These are phyloP conservation scores for Gossypium herbaceum DNA, from an alignment of 345 rosid genomes.

Conservation along the genomic window DNA sequence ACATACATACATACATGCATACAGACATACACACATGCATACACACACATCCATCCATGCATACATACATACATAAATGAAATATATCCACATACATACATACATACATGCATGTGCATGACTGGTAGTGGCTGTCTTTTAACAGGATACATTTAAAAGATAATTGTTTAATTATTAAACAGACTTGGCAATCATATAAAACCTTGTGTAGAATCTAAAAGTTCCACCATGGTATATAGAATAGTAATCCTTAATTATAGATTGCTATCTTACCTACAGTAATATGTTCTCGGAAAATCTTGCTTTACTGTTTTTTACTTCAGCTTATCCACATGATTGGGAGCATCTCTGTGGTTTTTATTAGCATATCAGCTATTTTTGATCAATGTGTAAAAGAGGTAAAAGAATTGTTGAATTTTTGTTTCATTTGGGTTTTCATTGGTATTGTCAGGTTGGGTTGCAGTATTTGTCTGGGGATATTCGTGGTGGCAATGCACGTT, in stretches of 20 bases:
- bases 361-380: not conserved
- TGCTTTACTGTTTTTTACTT: not conserved
- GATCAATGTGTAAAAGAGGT: not conserved
- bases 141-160: not conserved
- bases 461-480: slow-evolving; percentile 83
- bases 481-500: slow-evolving; percentile 89
- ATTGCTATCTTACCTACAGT: not conserved
- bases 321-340: not conserved
- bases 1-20: too few species aligned
- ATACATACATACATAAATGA: not conserved
- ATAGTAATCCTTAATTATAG: not conserved
- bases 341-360: not conserved
- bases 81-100: too few species aligned
- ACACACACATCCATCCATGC: too few species aligned
- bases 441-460: slow-evolving; percentile 66
- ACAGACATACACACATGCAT: too few species aligned
- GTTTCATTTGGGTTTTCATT: not conserved
- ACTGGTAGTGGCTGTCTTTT: not conserved
- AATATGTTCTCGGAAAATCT: not conserved
- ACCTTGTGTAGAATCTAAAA: not conserved
- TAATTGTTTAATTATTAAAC: not conserved
- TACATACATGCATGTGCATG: not conserved
- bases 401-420: not conserved
- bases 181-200: not conserved
- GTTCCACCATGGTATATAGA: not conserved